Base-by-base conservation (phyloP, 2,329 filamentous ascomycete species). In the Didymellaceae sp. region DNA sequence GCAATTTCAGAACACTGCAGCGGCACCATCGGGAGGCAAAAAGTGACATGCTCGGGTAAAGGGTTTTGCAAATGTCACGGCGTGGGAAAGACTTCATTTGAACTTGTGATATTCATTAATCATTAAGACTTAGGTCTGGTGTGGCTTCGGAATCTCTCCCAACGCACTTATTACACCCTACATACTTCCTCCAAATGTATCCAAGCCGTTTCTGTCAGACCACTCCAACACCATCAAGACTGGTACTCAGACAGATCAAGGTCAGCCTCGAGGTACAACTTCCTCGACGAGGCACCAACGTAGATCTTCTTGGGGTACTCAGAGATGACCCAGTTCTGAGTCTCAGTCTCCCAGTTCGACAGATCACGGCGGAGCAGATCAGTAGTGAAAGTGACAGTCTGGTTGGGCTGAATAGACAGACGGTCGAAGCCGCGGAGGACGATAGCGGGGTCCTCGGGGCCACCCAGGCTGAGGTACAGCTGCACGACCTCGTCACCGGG, bases 381-480 rank as follows among this genome's bases (percentile, higher is more conserved):
- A 0, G 84, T 86, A 1, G 73, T 79, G 77, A 94, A 95, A 2
- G 80, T 83, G 3, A 77, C 79, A 42, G 81, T 84, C 72, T 84
- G 72, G n/a, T 90, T 90, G 0, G 90, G 82, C 4, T 82, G 78
- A 56, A 97, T 86, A 40, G 79, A 80, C 51, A 96, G 73, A 37
- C 90, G 84, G 51, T 95, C 89, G 65, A 97, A 97, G 34, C 87
- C 87, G 54, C 93, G 86, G 11, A 97, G 85, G 2, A 82, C 81
- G 32, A 82, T 75, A 48, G 77, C 77, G 7, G 85, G 80, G 66
- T 97, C 89, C 28, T 86, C 81, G 1, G 87, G 82, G 0, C 90
- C 91, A 40, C 92, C 93, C 2, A 95, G 88, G 22, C 82, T 86
- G 45, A 97, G 68, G 73, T 97, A 82, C 11, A 91, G 75, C 78